phyloP scores from a whole-genome alignment of 148 eudicot genomes.

The Salicornia ramosissima region DNA sequence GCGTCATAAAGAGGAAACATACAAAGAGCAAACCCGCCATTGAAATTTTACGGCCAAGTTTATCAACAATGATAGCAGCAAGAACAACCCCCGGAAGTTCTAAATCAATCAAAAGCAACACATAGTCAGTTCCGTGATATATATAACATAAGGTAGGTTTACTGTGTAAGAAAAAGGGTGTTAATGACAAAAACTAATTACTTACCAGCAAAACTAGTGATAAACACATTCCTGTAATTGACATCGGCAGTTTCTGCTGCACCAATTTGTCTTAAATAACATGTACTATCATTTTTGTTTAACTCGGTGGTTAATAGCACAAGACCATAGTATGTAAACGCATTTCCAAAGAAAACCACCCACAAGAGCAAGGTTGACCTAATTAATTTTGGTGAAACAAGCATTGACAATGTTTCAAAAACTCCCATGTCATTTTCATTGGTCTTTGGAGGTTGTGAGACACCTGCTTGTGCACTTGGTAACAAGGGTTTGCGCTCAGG shows the following conservation, averaged over 20 bases:
- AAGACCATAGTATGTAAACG: slow-evolving; percentile 80
- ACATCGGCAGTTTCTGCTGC: slow-evolving; percentile 28
- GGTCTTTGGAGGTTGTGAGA: slow-evolving; percentile 17
- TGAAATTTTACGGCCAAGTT: slow-evolving; percentile 70
- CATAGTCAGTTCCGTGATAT: background rate
- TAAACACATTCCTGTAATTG: slow-evolving; percentile 62
- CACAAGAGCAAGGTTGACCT: slow-evolving; percentile 64
- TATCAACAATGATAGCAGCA: slow-evolving; percentile 65
- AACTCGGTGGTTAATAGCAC: slow-evolving; percentile 76
- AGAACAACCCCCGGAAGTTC: slow-evolving; percentile 76
- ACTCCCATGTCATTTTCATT: slow-evolving; percentile 17
- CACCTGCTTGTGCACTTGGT: slow-evolving; percentile 11
- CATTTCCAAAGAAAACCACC: slow-evolving; percentile 71
- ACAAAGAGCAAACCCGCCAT: slow-evolving; percentile 60
- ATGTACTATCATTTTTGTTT: slow-evolving; percentile 48
- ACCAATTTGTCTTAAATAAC: slow-evolving; percentile 23
- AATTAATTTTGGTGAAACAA: slow-evolving; percentile 51
- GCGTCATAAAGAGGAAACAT: slow-evolving; percentile 54
- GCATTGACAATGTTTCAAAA: slow-evolving; percentile 33
- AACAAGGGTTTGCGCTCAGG: slow-evolving; percentile 15
- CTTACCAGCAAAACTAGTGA: slow-evolving; percentile 84
- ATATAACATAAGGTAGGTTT: background rate
- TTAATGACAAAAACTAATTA: background rate
- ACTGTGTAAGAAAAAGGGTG: background rate
- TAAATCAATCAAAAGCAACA: slow-evolving; percentile 27